Evolutionary conservation across 129 eudicot species (phyloP), one percentile per base, ranked within the genome.

Genomic region (Tagetes erecta): DNA sequence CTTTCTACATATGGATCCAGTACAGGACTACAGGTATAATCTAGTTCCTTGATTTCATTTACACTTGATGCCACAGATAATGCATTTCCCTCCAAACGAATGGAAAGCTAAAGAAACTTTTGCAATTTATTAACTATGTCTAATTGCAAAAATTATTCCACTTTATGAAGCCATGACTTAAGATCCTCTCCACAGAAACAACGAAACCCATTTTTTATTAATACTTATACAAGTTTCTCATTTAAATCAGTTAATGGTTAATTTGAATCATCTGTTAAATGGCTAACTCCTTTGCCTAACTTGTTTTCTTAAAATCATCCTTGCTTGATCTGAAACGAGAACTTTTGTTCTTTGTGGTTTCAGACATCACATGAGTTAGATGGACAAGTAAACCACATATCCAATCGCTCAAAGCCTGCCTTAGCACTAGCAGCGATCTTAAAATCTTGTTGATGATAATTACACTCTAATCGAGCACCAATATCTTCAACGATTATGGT

Each of bases 141-240:
- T 20, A 73, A 1, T 4, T 11, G 11, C 53, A 71, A 80, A 13
- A 73, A 56, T 0, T 66, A 63, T 5, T 65, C 40, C 8, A 60
- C 70, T 44, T 65, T 73, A 47, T 51, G 66, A 37, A 79, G 44
- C 75, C 79, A 64, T n/a, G 51, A 8, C 38, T 56, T 72, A 3
- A 73, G 3, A 12, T 51, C 68, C 7, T 42, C 62, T 4, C 68
- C 75, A 12, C 20, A 2, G 46, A 80, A 67, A 11, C 53, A 27
- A 2, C 47, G 71, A 47, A 80, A 67, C 8, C 67, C 80, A 33
- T 72, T 7, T 33, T 80, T 74, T 8, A 64, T 55, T 10, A 77
- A 44, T 72, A 72, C 6, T 55, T 47, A 51, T 34, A 9, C 12
- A 11, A 35, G 1, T 70, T 70, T 13, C 36, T 39, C 5, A 35